Conservation (phyloP, 768 basidiomycete species). For the Rhizopogon vesiculosus region DNA sequence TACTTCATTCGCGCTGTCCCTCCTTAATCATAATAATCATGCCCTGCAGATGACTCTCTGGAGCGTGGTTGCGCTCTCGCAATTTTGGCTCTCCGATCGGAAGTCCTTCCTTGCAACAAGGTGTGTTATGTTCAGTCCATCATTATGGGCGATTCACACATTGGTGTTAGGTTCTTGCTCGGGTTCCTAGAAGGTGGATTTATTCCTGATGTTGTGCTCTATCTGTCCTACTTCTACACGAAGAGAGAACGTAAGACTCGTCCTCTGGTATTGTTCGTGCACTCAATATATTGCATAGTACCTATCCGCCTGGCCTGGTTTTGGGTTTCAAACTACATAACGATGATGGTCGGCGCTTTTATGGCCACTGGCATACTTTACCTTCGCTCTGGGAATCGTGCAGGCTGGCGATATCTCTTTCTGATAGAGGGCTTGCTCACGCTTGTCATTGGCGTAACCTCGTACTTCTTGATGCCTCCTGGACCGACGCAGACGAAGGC, state of each 20-base stretch:
- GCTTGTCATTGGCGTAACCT: conserved; percentile 42
- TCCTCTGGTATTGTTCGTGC: background rate
- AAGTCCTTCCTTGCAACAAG: conserved; percentile 51
- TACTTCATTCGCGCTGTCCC: conserved; percentile 11
- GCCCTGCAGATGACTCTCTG: conserved; percentile 44
- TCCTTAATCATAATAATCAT: background rate
- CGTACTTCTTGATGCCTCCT: conserved; percentile 55
- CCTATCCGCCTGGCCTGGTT: conserved; percentile 55
- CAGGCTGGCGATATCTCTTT: conserved; percentile 58
- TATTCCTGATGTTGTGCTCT: conserved; percentile 60
- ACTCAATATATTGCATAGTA: background rate
- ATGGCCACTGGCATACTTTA: conserved; percentile 47
- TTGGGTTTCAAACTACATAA: conserved; percentile 58
- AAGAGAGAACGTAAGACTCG: conserved; percentile 41
- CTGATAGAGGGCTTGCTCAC: conserved; percentile 50
- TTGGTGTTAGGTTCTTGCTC: conserved; percentile 36
- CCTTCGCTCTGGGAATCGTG: conserved; percentile 29
- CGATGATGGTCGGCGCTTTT: conserved; percentile 55
- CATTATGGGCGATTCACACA: background rate
- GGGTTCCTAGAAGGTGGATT: conserved; percentile 64
- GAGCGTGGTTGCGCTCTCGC: conserved; percentile 51
- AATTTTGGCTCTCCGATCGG: conserved; percentile 55
- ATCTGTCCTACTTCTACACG: conserved; percentile 63
- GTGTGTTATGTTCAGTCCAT: conserved; percentile 16
- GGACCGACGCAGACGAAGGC: conserved; percentile 53